phyloP scores from a whole-genome alignment of 148 eudicot species.

The Arbutus unedo region DNA sequence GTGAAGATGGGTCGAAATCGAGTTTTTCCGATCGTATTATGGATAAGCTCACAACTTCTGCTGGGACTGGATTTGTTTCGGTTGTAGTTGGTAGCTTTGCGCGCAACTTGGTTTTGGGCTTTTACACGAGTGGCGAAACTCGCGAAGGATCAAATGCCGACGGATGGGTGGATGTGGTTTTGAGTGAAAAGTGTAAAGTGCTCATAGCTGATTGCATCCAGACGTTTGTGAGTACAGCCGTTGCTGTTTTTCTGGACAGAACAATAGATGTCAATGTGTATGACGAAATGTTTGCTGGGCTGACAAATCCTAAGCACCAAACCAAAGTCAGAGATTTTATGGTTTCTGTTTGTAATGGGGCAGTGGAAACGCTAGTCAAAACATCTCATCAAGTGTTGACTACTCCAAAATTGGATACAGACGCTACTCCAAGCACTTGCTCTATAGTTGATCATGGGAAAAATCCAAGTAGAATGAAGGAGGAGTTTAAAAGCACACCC shows the following conservation, averaged over 20 bases:
- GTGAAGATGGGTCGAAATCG: constrained; percentile 24
- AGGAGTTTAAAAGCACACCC: constrained; percentile 19
- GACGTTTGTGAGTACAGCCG: constrained; percentile 80
- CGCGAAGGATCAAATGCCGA: constrained; percentile 22
- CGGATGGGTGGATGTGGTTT: constrained; percentile 45
- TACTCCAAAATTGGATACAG: constrained; percentile 26
- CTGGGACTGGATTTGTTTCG: constrained; percentile 80
- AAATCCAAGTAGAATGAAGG: constrained; percentile 10
- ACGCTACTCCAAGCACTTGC: constrained; percentile 15
- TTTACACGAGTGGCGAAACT: constrained; percentile 27
- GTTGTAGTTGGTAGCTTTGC: constrained; percentile 86
- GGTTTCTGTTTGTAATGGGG: constrained; percentile 66
- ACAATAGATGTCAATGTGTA: constrained; percentile 60
- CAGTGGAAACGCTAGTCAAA: constrained; percentile 76
- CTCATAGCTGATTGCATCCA: constrained; percentile 58
- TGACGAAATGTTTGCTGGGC: constrained; percentile 66
- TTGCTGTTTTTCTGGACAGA: constrained; percentile 72
- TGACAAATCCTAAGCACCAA: constrained; percentile 77
- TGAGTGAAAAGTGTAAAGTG: constrained; percentile 40
- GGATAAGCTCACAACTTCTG: constrained; percentile 56
- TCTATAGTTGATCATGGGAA: constrained; percentile 21
- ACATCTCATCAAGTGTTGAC: constrained; percentile 80
- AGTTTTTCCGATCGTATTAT: constrained; percentile 49
- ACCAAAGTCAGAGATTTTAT: constrained; percentile 50
- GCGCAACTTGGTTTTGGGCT: constrained; percentile 66